Base-by-base conservation (phyloP, 345 rosid genomes). In the Lepidium sativum region DNA sequence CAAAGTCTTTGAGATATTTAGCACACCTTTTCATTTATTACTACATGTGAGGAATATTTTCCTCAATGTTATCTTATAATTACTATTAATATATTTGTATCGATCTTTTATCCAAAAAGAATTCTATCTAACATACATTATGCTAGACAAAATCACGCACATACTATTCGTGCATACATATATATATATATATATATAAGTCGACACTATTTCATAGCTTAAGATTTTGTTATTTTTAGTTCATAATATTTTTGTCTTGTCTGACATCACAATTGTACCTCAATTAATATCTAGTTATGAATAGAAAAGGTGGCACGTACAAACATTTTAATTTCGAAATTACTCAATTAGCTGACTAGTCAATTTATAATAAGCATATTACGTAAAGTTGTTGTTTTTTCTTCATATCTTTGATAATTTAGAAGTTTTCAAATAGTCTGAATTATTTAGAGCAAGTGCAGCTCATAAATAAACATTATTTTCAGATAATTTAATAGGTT, bases 61-160 rank as follows among this genome's bases (percentile, higher is more conserved):
- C 44, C 64, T 56, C 29, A 39, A 48, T 56, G 14, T 27, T 71
- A 54, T 38, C 48, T 62, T 55, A 47, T 48, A 31, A 55, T 63
- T 48, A 56, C 54, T 63, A 64, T 53, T 64, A 56, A 64, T 56
- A 70, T 38, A 29, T 51, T 37, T 63, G 2, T 27, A 27, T 27
- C 31, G 31, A 27, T 27, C 31, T 27, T 27, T 5, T 27, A 27
- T 27, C 31, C 31, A 27, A 27, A 27, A 27, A 27, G 31, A 27
- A 27, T n/a, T n/a, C n/a, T n/a, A 27, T 27, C 31, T 50, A 38
- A 16, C 11, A 54, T 38, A 29, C 13, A 61, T 52, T 68, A 70
- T 70, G 69, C 43, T 44, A 71, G 38, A 71, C 57, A 47, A 47
- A 45, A 56, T 67, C 49, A 67, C 64, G 60, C 60, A 50, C 25